phyloP scores from a whole-genome alignment of 495 filamentous ascomycete genomes.

The Penicillium fimorum region DNA sequence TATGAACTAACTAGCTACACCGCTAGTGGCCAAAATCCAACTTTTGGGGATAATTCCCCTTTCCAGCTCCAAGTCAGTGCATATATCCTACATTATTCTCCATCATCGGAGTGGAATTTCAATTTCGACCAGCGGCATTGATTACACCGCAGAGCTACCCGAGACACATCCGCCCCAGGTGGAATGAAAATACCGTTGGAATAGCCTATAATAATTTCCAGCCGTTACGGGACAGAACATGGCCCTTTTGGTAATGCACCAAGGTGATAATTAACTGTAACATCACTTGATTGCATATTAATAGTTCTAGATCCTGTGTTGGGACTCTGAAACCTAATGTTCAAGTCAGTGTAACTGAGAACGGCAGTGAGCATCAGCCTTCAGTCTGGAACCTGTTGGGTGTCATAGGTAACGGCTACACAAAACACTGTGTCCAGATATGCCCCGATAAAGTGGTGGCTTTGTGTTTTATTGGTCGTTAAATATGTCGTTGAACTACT shows the following conservation, averaged over 20 bases:
- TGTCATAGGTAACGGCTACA: slow-evolving; percentile 3
- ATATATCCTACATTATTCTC: background rate
- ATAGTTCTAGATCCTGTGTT: background rate
- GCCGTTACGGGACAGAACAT: background rate
- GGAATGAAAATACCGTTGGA: slow-evolving; percentile 18
- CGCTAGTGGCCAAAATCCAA: background rate
- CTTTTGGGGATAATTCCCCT: background rate
- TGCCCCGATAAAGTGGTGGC: background rate
- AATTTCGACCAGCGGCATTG: slow-evolving; percentile 6
- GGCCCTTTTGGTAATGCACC: no score
- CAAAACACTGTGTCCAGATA: background rate
- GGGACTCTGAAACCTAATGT: background rate
- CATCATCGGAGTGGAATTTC: slow-evolving; percentile 5
- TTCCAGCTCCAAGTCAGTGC: background rate
- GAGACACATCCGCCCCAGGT: slow-evolving; percentile 10
- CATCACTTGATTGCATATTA: background rate
- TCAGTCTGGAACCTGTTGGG: background rate
- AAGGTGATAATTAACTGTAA: background rate
- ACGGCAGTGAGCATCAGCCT: background rate
- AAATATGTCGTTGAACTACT: background rate
- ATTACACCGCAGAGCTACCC: slow-evolving; percentile 21
- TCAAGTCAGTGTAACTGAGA: background rate
- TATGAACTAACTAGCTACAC: background rate
- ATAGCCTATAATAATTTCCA: background rate
- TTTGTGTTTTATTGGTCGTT: background rate